These are phyloP conservation scores for Santalum album DNA, from an alignment of 164 flowering plant genomes.

Conservation along the genomic window DNA sequence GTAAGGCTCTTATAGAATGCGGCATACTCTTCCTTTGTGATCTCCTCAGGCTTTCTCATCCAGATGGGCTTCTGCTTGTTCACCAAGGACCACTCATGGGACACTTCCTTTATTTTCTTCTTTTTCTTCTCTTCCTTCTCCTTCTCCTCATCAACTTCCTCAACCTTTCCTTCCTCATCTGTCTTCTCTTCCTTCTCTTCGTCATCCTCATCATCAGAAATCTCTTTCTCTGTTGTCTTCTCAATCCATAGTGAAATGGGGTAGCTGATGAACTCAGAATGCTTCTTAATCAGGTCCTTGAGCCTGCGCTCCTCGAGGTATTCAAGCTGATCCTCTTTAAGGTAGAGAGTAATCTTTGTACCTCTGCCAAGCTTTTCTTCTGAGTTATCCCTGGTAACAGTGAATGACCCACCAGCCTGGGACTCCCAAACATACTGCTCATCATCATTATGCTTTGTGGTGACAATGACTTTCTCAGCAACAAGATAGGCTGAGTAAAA, in stretches of 20 bases:
- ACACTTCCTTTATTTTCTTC: slow-evolving; percentile 40
- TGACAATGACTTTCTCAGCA: slow-evolving; percentile 54
- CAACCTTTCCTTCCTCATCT: slow-evolving; percentile 34
- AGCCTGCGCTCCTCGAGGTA: slow-evolving; percentile 45
- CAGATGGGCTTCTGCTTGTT: slow-evolving; percentile 44
- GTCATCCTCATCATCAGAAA: slow-evolving; percentile 49
- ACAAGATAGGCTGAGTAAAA: slow-evolving; percentile 54
- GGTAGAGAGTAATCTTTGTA: slow-evolving; percentile 40
- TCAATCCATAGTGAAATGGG: slow-evolving; percentile 46
- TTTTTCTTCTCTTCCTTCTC: slow-evolving; percentile 40
- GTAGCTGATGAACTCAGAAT: slow-evolving; percentile 46
- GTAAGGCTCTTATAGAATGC: slow-evolving; percentile 43
- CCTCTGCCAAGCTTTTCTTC: slow-evolving; percentile 43
- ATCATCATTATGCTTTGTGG: slow-evolving; percentile 49
- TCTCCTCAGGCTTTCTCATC: slow-evolving; percentile 49
- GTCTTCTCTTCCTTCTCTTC: slow-evolving; percentile 38
- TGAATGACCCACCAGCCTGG: slow-evolving; percentile 49
- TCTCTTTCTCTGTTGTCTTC: slow-evolving; percentile 50
- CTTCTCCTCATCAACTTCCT: slow-evolving; percentile 34
- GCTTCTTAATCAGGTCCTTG: slow-evolving; percentile 46
- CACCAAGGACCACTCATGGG: slow-evolving; percentile 32
- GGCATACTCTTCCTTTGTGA: slow-evolving; percentile 35
- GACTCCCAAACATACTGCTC: slow-evolving; percentile 53
- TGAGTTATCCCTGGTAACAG: slow-evolving; percentile 36
- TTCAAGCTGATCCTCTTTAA: slow-evolving; percentile 44